Conservation (phyloP, 129 eudicot species). For the Smallanthus sonchifolius region DNA sequence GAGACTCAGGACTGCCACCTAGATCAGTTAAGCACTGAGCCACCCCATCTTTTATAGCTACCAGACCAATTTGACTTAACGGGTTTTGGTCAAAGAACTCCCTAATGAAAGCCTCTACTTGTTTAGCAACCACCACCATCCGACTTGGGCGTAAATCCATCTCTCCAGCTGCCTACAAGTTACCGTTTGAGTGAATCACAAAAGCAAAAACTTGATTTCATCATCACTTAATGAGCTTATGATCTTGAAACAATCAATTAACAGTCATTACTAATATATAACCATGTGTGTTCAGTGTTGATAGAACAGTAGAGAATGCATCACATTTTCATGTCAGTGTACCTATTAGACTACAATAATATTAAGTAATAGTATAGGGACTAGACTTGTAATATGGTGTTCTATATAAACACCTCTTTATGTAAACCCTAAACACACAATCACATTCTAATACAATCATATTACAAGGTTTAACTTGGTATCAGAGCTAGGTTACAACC, state of each 20-base stretch:
- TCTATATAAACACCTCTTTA: no score
- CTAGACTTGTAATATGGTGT: no score
- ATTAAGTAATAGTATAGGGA: no score
- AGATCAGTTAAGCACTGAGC: slow-evolving; percentile 86
- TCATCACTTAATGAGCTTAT: not conserved
- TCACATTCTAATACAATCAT: no score
- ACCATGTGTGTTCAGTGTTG: not conserved
- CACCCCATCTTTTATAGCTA: slow-evolving; percentile 80
- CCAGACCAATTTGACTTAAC: slow-evolving; percentile 80
- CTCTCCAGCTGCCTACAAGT: slow-evolving; percentile 86
- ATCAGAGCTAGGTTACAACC: no score
- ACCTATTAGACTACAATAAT: no score
- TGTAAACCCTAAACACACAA: no score
- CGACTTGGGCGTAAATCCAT: slow-evolving; percentile 89
- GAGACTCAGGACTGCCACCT: slow-evolving; percentile 99
- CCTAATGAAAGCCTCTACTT: slow-evolving; percentile 85
- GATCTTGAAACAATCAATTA: not conserved
- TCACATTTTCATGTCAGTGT: no score
- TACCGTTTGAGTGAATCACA: slow-evolving; percentile 13
- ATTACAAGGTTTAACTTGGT: no score
- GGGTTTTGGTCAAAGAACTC: slow-evolving; percentile 98
- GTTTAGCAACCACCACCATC: slow-evolving; percentile 91
- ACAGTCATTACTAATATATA: not conserved
- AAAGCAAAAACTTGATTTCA: not conserved
- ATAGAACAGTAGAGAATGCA: not conserved